Evolutionary conservation across 768 basidiomycete genomes (phyloP).

Genomic region (Daedaleopsis nitida): DNA sequence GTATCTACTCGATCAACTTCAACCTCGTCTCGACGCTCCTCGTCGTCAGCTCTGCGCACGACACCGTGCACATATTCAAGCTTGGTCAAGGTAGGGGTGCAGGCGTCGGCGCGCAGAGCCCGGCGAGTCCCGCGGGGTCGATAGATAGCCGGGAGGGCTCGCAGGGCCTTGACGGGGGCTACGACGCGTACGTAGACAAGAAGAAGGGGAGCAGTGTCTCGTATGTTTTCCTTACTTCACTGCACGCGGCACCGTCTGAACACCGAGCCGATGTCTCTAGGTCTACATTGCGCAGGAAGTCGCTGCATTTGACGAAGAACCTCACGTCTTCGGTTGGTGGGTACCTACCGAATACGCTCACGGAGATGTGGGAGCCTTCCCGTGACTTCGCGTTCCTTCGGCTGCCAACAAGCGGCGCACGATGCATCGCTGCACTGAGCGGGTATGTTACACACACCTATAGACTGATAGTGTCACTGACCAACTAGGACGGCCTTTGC

Average conservation of each 20-base stretch:
- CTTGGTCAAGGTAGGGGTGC: conserved; percentile 49
- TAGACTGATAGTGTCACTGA: not conserved
- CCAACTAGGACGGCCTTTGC: not conserved
- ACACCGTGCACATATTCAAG: conserved; percentile 97
- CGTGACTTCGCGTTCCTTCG: conserved; percentile 92
- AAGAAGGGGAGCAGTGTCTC: conserved; percentile 67
- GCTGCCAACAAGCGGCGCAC: conserved; percentile 73
- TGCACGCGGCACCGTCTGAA: not conserved
- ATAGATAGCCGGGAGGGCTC: conserved; percentile 64
- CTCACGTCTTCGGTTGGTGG: conserved; percentile 80
- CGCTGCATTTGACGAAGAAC: conserved; percentile 72
- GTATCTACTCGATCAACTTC: conserved; percentile 85
- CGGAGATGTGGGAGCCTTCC: conserved; percentile 97
- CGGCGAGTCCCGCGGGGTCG: conserved; percentile 65
- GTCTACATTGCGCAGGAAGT: conserved; percentile 64
- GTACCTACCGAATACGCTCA: conserved; percentile 84
- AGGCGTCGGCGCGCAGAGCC: conserved; percentile 29
- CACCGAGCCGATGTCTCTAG: conserved; percentile 12
- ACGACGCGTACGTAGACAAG: conserved; percentile 81
- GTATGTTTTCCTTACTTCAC: conserved; percentile 35
- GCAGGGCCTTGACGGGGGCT: conserved; percentile 72
- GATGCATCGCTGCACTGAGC: conserved; percentile 88
- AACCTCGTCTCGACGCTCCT: conserved; percentile 82
- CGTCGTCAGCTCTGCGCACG: conserved; percentile 89
- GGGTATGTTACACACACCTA: conserved; percentile 55